phyloP scores from a whole-genome alignment of 352 stramenopile genomes.

The Pythium plurisporium region DNA sequence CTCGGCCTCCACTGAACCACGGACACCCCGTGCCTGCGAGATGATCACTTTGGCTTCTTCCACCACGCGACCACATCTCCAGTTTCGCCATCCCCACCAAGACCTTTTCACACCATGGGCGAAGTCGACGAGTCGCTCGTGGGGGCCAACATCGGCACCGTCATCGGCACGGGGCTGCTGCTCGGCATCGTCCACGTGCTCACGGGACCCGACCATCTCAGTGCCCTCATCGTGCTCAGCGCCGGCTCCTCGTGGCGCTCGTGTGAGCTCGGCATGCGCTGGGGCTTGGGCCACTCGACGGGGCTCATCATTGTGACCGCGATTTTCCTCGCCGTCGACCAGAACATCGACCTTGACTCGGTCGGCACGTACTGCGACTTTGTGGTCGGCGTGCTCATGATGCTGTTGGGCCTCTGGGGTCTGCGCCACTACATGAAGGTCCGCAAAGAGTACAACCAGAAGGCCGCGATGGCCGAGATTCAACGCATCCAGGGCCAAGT shows the following conservation, averaged over 20 bases:
- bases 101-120: conserved; percentile 23
- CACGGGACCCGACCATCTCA: conserved; percentile 83
- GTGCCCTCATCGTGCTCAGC: conserved; percentile 78
- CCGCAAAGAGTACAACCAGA: conserved; percentile 31
- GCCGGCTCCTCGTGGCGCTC: conserved; percentile 65
- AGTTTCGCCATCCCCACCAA: neutral
- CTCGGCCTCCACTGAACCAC: neutral
- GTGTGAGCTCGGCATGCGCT: conserved; percentile 78
- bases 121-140: conserved; percentile 32
- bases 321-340: conserved; percentile 51
- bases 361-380: conserved; percentile 51
- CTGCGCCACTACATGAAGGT: conserved; percentile 37
- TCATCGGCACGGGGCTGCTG: conserved; percentile 50
- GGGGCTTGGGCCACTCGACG: conserved; percentile 76
- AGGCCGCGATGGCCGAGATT: conserved; percentile 25
- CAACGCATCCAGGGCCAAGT: conserved; percentile 22
- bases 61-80: neutral
- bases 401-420: conserved; percentile 38
- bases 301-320: conserved; percentile 69
- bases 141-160: conserved; percentile 26
- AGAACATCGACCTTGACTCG: conserved; percentile 33
- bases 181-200: conserved; percentile 55
- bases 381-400: conserved; percentile 59
- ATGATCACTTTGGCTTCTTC: conserved; percentile 3
- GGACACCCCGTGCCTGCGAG: neutral